Percentiles rank a stretch among this genome's conserved stretches.
Evolutionary conservation across 1,284 basidiomycete species (phyloP).

Genomic region (Inonotus hispidus): DNA sequence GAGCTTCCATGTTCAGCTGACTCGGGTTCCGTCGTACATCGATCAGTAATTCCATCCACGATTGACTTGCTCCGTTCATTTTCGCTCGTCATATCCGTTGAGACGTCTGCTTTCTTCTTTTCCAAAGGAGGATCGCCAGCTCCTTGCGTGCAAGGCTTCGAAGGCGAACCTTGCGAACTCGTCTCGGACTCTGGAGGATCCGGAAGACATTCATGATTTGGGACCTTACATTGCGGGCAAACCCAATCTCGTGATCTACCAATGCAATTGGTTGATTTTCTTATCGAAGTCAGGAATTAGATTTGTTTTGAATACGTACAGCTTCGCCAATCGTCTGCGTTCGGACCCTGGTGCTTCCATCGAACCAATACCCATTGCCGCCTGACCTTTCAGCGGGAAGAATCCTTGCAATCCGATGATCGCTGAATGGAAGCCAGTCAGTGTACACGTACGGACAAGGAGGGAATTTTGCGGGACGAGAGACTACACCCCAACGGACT

Average conservation of each 20-base stretch:
- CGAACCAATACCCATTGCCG: constrained; percentile 86
- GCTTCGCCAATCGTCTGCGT: constrained; percentile 70
- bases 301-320: constrained; percentile 44
- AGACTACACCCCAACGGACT: neutral
- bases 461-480: neutral
- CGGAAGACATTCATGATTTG: constrained; percentile 66
- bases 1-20: neutral
- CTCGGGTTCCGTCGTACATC: neutral
- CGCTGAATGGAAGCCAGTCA: constrained; percentile 38
- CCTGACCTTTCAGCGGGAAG: constrained; percentile 85
- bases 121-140: neutral
- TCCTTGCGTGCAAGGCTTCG: neutral
- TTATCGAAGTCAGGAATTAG: too few relatives aligned
- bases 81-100: too few relatives aligned
- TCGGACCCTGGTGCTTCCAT: constrained; percentile 78
- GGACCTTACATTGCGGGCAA: constrained; percentile 69
- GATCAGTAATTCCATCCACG: too few relatives aligned
- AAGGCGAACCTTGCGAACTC: neutral
- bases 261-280: neutral
- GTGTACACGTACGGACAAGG: neutral
- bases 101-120: neutral
- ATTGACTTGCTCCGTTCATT: neutral
- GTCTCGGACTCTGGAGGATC: constrained; percentile 44
- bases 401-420: constrained; percentile 90
- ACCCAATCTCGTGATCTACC: constrained; percentile 75